Percentiles rank a stretch among this genome's conserved stretches.
Evolutionary conservation across 805 yeast genomes (phyloP).

Genomic region (Wickerhamomyces queroliae): DNA sequence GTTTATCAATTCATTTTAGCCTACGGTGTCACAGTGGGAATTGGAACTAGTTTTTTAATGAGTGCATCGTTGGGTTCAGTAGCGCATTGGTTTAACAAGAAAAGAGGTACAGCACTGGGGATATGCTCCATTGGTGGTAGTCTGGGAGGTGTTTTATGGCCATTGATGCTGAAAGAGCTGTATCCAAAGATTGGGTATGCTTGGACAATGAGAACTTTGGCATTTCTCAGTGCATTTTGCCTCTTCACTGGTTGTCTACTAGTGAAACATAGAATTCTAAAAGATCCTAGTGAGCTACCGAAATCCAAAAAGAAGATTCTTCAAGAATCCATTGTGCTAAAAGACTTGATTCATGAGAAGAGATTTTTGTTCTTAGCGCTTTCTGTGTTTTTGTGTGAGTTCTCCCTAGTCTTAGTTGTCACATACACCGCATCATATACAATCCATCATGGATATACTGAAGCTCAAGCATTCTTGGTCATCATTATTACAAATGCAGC

Average conservation of each 20-base stretch:
- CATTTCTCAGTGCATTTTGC: conserved; percentile 22
- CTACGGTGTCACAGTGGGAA: conserved; percentile 47
- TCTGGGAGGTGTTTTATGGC: conserved; percentile 59
- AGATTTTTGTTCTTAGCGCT: conserved; percentile 1
- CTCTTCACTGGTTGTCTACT: conserved; percentile 26
- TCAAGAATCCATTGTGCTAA: conserved; percentile 8
- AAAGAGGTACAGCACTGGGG: conserved; percentile 57
- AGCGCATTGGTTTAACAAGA: conserved; percentile 55
- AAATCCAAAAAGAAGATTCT: background rate
- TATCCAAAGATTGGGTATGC: conserved; percentile 46
- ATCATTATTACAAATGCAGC: conserved; percentile 33
- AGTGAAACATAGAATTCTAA: conserved; percentile 30
- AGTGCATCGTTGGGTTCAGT: conserved; percentile 50
- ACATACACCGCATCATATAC: conserved; percentile 59
- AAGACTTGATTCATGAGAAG: conserved; percentile 11
- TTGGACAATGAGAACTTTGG: conserved; percentile 54
- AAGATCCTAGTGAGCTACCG: conserved; percentile 1
- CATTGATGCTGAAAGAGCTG: conserved; percentile 42
- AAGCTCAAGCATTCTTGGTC: conserved; percentile 32
- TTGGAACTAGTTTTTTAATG: conserved; percentile 45
- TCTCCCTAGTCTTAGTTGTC: conserved; percentile 43
- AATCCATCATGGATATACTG: conserved; percentile 39
- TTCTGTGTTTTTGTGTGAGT: conserved; percentile 31
- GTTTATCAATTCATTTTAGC: conserved; percentile 57
- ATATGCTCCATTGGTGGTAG: conserved; percentile 63